A percentile compares a stretch with the other conserved stretches of the same genome.
These are phyloP conservation scores for Syncephalis plumigaleata DNA, from an alignment of 371 early-diverging fungal species.

Conservation along the genomic window DNA sequence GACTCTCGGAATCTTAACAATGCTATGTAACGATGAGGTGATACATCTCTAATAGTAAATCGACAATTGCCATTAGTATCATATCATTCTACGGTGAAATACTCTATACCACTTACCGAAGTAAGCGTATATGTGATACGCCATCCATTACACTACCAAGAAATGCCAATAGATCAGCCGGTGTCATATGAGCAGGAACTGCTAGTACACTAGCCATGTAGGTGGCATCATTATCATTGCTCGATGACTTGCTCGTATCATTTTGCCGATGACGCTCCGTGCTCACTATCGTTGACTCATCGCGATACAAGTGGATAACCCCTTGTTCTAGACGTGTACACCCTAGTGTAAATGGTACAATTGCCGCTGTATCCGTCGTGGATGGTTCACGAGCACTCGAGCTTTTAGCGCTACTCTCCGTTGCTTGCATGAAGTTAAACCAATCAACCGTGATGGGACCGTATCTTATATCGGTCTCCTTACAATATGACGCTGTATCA, in stretches of 20 bases:
- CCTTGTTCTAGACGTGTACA: constrained; percentile 5
- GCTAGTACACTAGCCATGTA: constrained; percentile 54
- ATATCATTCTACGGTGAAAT: neutral
- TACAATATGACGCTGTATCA: too few species aligned
- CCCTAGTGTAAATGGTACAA: constrained; percentile 2
- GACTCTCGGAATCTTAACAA: constrained; percentile 47
- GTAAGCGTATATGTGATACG: constrained; percentile 45
- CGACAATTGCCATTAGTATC: constrained; percentile 4
- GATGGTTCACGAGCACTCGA: too few species aligned
- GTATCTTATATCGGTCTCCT: too few species aligned
- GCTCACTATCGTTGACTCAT: neutral
- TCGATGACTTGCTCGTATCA: neutral
- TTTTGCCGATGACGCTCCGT: neutral
- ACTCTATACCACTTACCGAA: constrained; percentile 25
- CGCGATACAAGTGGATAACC: constrained; percentile 7
- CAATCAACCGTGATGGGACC: too few species aligned
- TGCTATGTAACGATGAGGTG: constrained; percentile 70
- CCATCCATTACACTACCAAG: constrained; percentile 36
- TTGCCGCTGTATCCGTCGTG: too few species aligned
- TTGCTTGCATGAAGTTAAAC: too few species aligned
- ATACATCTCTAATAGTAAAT: constrained; percentile 45
- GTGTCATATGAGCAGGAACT: constrained; percentile 72
- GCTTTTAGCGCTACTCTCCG: too few species aligned
- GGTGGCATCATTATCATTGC: too few species aligned
- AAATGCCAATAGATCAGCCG: constrained; percentile 69